Evolutionary conservation across 768 basidiomycete species (phyloP).

Genomic region (Macrolepiota dolichaula): DNA sequence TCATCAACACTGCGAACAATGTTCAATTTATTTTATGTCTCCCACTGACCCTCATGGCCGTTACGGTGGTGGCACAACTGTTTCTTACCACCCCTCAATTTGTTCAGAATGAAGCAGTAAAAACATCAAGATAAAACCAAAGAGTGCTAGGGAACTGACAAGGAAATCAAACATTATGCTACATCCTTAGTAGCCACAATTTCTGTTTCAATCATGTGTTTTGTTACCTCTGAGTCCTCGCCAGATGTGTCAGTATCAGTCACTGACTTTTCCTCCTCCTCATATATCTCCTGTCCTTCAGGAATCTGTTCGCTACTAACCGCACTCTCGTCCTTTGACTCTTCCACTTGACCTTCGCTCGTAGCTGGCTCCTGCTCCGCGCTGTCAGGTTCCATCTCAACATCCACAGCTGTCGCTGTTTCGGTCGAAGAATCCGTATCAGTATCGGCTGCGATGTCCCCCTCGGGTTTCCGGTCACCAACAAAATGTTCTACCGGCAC

Average conservation of each 20-base stretch:
- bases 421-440: background rate
- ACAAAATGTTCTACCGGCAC: background rate
- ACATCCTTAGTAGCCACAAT: background rate
- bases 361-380: background rate
- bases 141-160: too few relatives aligned
- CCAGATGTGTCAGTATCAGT: background rate
- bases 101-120: too few relatives aligned
- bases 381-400: background rate
- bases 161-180: too few relatives aligned
- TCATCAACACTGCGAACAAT: too few relatives aligned
- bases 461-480: background rate
- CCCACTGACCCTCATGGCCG: too few relatives aligned
- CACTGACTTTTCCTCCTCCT: background rate
- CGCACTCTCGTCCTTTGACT: background rate
- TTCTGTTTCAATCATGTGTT: background rate
- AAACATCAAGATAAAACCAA: too few relatives aligned
- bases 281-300: background rate
- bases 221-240: background rate
- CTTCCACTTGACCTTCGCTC: background rate
- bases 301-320: background rate
- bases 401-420: background rate
- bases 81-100: too few relatives aligned
- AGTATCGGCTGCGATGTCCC: background rate
- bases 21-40: too few relatives aligned
- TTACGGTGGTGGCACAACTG: too few relatives aligned